A percentile compares a stretch with the other conserved stretches of the same genome.
Evolutionary conservation across 176 grass and related monocot species (phyloP).

Genomic region (Ensete ventricosum): DNA sequence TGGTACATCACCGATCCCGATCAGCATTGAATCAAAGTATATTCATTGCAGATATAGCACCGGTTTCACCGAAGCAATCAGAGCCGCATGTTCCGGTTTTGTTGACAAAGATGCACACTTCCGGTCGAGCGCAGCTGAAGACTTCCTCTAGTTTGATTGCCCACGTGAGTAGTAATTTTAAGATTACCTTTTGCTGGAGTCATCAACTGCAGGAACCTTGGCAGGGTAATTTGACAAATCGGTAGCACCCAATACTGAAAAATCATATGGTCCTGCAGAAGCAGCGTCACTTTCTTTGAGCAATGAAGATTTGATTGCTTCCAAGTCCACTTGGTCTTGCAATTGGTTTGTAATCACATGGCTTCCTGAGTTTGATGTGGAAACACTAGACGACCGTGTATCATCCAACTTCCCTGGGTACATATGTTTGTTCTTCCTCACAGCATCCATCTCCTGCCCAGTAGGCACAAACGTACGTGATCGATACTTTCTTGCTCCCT

Average conservation of each 20-base stretch:
- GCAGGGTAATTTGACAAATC: conserved; percentile 46
- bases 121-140: neutral
- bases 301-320: conserved; percentile 73
- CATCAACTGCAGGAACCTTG: conserved; percentile 40
- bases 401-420: conserved; percentile 23
- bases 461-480: conserved; percentile 51
- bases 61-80: neutral
- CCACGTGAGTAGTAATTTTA: neutral
- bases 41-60: neutral
- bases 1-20: neutral
- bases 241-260: conserved; percentile 32
- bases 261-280: conserved; percentile 61
- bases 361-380: conserved; percentile 17
- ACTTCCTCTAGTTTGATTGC: neutral
- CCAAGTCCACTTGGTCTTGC: conserved; percentile 37
- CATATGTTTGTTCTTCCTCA: conserved; percentile 33
- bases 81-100: neutral
- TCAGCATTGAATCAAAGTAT: neutral
- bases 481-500: conserved; percentile 52
- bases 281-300: conserved; percentile 55
- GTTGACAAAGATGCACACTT: neutral
- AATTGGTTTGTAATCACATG: neutral
- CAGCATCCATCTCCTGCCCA: conserved; percentile 51
- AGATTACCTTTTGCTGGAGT: conserved; percentile 49
- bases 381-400: conserved; percentile 17